Conservation (phyloP, 2,329 filamentous ascomycete species). For the Fragosphaeria purpurea region DNA sequence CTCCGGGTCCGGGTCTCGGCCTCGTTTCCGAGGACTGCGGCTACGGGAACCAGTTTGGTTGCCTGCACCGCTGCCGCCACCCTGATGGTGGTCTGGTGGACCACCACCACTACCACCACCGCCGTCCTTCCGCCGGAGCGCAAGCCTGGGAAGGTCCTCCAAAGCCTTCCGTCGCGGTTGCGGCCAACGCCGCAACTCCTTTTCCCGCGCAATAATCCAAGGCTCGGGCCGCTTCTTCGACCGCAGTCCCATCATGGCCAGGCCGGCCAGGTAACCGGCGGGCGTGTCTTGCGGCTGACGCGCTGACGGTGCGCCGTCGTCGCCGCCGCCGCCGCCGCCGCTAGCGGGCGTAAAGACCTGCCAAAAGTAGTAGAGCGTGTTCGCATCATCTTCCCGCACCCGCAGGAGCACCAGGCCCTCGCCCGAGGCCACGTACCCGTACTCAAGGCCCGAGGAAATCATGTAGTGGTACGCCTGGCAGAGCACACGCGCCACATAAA, state of each 20-base stretch:
- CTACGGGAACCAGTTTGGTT: no score
- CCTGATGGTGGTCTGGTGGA: no score
- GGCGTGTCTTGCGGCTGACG: not conserved
- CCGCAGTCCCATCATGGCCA: no score
- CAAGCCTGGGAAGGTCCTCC: no score
- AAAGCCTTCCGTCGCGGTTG: no score
- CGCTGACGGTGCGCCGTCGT: not conserved
- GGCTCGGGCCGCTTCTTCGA: no score
- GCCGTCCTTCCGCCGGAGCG: no score
- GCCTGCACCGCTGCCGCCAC: no score
- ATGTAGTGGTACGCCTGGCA: constrained; percentile 1
- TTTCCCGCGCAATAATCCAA: no score
- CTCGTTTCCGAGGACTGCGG: not conserved
- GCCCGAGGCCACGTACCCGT: constrained; percentile 1
- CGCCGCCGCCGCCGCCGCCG: not conserved
- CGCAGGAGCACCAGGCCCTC: not conserved
- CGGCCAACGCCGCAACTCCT: no score
- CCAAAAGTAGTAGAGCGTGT: not conserved
- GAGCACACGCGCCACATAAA: constrained; percentile 1
- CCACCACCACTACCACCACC: no score
- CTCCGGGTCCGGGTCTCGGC: not conserved
- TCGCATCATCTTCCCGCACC: not conserved
- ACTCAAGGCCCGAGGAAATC: not conserved
- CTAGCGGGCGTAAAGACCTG: not conserved
- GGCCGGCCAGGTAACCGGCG: not conserved